Evolutionary conservation across 2,329 filamentous ascomycete genomes (phyloP), one percentile per base, ranked within the genome.

Genomic region (Hypoxylon sp.): DNA sequence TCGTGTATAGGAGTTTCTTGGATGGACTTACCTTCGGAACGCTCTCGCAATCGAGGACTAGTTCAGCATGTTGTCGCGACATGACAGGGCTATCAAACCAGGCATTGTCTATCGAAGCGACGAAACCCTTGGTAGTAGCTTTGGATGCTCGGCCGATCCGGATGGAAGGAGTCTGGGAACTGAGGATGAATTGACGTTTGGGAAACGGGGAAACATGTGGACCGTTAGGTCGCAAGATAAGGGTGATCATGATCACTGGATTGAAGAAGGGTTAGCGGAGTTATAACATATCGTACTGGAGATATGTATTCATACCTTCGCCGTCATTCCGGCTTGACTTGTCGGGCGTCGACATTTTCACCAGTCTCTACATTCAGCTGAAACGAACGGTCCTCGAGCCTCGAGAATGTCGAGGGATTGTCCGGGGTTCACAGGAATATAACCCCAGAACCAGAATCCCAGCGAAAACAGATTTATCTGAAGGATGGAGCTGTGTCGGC

Each of bases 71-170:
- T 10, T 87, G 77, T 49, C 91, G 85, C 25, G 91, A 93, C 83
- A 94, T 91, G 37, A 93, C 91, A 0, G 91, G 88, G 63, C 88
- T 91, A 71, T 92, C 87, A 65, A 93, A 91, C 84, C 85, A 92
- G 14, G 84, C 88, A 77, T 93, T 94, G 71, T 86, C 73, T 0
- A 42, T 2, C 3, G 73, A 73, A 3, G 81, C 75, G 2, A 81
- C 56, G 42, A 83, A 81, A 8, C 83, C 82, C 54, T 86, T 86
- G 44, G 75, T 76, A 0, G 77, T 51, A 22, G 80, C 81, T 73
- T 85, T 85, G 13, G 84, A 86, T 0, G 84, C 79, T 68, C 85
- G 79, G 4, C 85, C 84, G 64, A 86, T 78, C 14, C 68, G 68
- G 14, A 82, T 17, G 3, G 51, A 65, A 0, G 75, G 70, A 3